phyloP scores from a whole-genome alignment of 345 rosid genomes.

The Bruguiera sexangula region DNA sequence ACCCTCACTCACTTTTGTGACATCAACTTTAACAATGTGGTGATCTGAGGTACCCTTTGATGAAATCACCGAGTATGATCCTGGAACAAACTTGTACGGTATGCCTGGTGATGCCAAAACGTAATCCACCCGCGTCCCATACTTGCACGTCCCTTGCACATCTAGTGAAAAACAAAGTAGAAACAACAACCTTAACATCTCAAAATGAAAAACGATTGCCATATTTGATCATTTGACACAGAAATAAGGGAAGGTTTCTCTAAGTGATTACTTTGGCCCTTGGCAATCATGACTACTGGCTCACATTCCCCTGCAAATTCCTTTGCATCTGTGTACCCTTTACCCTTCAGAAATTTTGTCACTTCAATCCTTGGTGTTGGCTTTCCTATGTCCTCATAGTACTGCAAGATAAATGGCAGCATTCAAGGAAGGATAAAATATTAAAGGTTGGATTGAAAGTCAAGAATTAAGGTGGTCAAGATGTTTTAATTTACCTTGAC shows the following conservation, averaged over 20 bases:
- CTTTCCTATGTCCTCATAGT: slow-evolving; percentile 80
- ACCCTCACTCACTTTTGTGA: slow-evolving; percentile 34
- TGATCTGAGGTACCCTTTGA: slow-evolving; percentile 95
- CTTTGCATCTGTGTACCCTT: slow-evolving; percentile 67
- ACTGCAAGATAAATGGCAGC: slow-evolving; percentile 35
- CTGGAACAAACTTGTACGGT: slow-evolving; percentile 62
- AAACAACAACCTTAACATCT: background rate
- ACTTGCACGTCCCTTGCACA: slow-evolving; percentile 98
- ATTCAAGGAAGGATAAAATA: background rate
- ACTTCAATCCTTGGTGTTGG: slow-evolving; percentile 79
- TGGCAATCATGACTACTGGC: slow-evolving; percentile 88
- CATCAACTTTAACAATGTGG: slow-evolving; percentile 81
- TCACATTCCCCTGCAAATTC: slow-evolving; percentile 83
- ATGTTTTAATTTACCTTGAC: slow-evolving; percentile 44
- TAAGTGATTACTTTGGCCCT: slow-evolving; percentile 70
- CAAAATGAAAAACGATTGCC: background rate
- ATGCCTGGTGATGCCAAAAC: slow-evolving; percentile 58
- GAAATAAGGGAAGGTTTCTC: background rate
- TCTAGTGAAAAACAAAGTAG: slow-evolving; percentile 28
- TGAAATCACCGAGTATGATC: slow-evolving; percentile 75
- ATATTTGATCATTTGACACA: background rate
- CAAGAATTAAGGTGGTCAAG: background rate
- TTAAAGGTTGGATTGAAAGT: background rate
- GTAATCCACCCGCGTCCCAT: slow-evolving; percentile 88
- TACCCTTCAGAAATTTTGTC: slow-evolving; percentile 56